Base-by-base conservation (phyloP, 106 monocot genomes). In the Allium sativum region DNA sequence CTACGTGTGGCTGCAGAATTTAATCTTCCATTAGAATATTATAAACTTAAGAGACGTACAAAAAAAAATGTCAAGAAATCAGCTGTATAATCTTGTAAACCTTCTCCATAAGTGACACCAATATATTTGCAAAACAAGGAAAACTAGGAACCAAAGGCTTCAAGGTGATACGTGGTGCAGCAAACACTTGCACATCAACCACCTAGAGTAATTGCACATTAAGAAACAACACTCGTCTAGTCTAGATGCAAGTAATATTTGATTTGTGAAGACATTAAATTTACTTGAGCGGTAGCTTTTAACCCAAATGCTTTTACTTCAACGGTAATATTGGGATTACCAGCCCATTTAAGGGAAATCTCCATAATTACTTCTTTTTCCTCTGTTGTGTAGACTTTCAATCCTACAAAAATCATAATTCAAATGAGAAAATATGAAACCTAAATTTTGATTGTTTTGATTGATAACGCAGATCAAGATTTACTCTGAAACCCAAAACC, bases 41-140 rank as follows among this genome's bases (percentile, higher is more conserved):
- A 15, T 68, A 10, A 44, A 56, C 12, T 21, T 64, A 14, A 41
- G 31, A 21, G n/a, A 21, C 16, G 44, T 12, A 52, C 31, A 31
- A 31, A 31, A 2, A 2, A 31, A 2, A 31, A 31, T 31, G 5
- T 31, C 31, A 31, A 31, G 31, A 31, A 31, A 31, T 31, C 1
- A 31, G 5, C 31, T 3, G 31, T 31, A 31, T 31, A 31, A 31
- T 31, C 0, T 31, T 31, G 21, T 17, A 45, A 18, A 89, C 93
- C 89, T 94, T 94, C 47, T 86, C 86, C 86, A 89, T 89, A 48
- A 94, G 83, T 48, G 93, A 94, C 2, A 94, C 78, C 50, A 72
- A 21, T 1, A 94, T 83, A 9, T 84, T 89, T 60, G 86, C 86
- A 77, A 93, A 93, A 73, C 88, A 88, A 44, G 93, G 93, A 75